Conservation (phyloP, 345 rosid genomes). For the Firmiana major region DNA sequence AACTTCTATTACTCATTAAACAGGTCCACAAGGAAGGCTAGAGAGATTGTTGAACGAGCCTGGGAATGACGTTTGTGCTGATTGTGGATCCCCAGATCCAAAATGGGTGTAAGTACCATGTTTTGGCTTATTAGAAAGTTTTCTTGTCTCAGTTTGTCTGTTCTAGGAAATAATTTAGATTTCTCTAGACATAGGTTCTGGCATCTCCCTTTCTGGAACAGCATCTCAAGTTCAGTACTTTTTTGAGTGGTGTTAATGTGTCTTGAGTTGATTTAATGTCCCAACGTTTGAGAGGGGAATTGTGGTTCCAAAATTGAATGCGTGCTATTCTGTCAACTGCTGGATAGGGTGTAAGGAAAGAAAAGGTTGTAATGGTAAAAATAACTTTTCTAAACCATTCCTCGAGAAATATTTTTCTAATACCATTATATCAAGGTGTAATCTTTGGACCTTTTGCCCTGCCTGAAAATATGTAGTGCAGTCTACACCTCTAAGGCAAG, state of each 20-base stretch:
- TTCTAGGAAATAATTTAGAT: background rate
- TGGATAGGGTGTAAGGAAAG: too few species aligned
- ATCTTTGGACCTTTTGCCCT: background rate
- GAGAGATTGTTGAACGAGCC: constrained; percentile 43
- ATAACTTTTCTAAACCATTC: background rate
- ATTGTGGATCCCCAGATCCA: constrained; percentile 89
- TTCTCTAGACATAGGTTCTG: background rate
- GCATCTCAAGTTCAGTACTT: background rate
- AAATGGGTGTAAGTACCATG: constrained; percentile 83
- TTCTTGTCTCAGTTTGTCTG: background rate
- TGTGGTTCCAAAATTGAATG: background rate
- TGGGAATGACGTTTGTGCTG: constrained; percentile 74
- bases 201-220: background rate
- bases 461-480: background rate
- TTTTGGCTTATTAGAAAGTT: background rate
- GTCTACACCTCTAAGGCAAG: background rate
- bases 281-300: background rate
- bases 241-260: background rate
- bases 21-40: constrained; percentile 45
- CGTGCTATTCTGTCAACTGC: too few species aligned
- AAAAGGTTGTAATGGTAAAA: background rate
- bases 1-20: background rate
- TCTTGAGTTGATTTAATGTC: background rate
- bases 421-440: background rate
- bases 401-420: background rate